Evolutionary conservation across 495 filamentous ascomycete genomes (phyloP).

Genomic region (Alectoria sarmentosa): DNA sequence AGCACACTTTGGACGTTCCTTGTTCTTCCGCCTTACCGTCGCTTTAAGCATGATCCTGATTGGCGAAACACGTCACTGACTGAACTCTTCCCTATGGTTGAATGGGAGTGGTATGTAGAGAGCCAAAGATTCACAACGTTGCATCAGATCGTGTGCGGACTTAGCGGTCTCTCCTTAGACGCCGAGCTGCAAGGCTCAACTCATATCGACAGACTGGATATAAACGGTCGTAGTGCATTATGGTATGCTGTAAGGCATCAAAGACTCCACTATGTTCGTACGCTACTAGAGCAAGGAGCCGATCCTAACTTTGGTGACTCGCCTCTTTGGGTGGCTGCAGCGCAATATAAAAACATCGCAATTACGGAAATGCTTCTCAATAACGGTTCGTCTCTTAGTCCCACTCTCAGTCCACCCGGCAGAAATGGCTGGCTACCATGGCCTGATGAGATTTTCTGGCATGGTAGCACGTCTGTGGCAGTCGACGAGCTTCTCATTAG

Average conservation of each 20-base stretch:
- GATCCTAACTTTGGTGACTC: not conserved
- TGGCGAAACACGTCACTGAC: not conserved
- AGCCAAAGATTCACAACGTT: not conserved
- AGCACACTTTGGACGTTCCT: too few relatives aligned
- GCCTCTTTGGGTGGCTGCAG: not conserved
- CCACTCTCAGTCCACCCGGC: not conserved
- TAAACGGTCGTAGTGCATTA: not conserved
- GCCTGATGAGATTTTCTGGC: not conserved
- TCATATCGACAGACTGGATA: not conserved
- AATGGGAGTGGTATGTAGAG: constrained; percentile 2
- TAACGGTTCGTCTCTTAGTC: not conserved
- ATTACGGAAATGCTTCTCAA: not conserved
- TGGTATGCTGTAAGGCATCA: not conserved
- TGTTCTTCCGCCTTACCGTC: too few relatives aligned
- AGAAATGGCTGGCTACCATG: not conserved
- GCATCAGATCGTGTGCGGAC: constrained; percentile 4
- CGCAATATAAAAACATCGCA: rapidly evolving
- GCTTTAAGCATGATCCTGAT: not conserved
- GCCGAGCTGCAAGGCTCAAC: not conserved
- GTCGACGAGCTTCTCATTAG: not conserved
- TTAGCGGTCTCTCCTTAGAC: not conserved
- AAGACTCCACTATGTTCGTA: not conserved
- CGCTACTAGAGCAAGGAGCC: not conserved
- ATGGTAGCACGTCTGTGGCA: not conserved
- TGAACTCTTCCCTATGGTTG: not conserved